A percentile compares a stretch with the other conserved stretches of the same genome.
phyloP scores from a whole-genome alignment of 257 asterid species.

The Ilex asprella region DNA sequence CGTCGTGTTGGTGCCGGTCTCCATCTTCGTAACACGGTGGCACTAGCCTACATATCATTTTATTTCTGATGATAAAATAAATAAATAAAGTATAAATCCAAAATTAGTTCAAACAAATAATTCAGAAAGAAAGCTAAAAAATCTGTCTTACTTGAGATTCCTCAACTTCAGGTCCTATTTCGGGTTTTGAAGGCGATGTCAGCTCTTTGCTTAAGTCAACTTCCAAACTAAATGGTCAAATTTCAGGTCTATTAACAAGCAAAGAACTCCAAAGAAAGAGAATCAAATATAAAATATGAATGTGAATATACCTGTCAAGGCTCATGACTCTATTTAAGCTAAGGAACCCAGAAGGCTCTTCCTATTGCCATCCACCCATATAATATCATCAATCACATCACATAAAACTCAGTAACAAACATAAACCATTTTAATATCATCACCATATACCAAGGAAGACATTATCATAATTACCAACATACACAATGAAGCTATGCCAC shows the following conservation, averaged over 20 bases:
- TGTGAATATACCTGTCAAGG: slow-evolving; percentile 57
- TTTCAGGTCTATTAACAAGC: slow-evolving; percentile 3
- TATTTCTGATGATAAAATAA: slow-evolving; percentile 14
- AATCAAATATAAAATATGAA: background rate
- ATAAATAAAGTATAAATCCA: background rate
- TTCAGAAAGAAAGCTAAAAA: slow-evolving; percentile 1
- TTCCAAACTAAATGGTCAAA: slow-evolving; percentile 51
- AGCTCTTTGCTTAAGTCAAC: slow-evolving; percentile 68
- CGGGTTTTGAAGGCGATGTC: slow-evolving; percentile 31
- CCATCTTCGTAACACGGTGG: slow-evolving; percentile 50
- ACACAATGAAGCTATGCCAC: no score
- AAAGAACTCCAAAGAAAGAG: background rate
- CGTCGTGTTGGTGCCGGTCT: slow-evolving; percentile 92
- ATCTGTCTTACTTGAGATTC: slow-evolving; percentile 37
- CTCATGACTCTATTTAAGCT: slow-evolving; percentile 92
- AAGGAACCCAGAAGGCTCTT: slow-evolving; percentile 76
- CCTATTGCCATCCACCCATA: slow-evolving; percentile 33
- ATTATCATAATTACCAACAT: no score
- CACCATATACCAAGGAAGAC: background rate
- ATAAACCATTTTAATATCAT: background rate
- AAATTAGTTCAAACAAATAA: slow-evolving; percentile 1
- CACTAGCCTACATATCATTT: slow-evolving; percentile 35
- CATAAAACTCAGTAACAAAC: background rate
- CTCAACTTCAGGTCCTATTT: slow-evolving; percentile 25
- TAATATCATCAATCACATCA: background rate